Evolutionary conservation across 495 filamentous ascomycete genomes (phyloP).

Genomic region (Neurospora sp.): DNA sequence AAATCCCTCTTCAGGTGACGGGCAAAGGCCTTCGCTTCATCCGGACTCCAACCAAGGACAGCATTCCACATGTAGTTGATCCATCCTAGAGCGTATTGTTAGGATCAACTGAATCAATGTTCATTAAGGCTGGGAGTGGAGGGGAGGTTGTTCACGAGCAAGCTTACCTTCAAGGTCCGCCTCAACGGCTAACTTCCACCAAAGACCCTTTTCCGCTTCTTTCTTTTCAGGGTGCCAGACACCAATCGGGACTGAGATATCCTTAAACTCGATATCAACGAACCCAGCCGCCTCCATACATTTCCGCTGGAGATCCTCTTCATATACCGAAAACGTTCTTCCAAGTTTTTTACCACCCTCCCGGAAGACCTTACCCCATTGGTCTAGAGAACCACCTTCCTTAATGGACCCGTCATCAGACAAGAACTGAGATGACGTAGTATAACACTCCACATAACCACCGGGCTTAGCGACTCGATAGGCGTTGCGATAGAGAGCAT

Average conservation of each 20-base stretch:
- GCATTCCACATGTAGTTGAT: not conserved
- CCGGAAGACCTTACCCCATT: constrained; percentile 14
- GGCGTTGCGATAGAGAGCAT: constrained; percentile 26
- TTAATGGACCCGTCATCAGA: constrained; percentile 15
- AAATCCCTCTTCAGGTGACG: too few species aligned
- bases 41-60: too few species aligned
- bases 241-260: not conserved
- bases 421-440: constrained; percentile 12
- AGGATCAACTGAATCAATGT: too few species aligned
- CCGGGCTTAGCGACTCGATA: constrained; percentile 28
- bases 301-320: constrained; percentile 20
- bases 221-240: not conserved
- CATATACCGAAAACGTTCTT: constrained; percentile 5
- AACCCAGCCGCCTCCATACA: constrained; percentile 1
- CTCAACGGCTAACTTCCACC: too few species aligned
- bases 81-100: not conserved
- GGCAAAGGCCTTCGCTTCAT: too few species aligned
- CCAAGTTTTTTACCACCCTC: constrained; percentile 6
- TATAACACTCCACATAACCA: constrained; percentile 20
- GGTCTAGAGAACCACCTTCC: constrained; percentile 19
- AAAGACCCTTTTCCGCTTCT: too few species aligned
- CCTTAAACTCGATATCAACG: constrained; percentile 1
- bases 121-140: too few species aligned
- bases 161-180: too few species aligned
- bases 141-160: too few species aligned